Conservation (phyloP, 106 monocot genomes). For the Acorus gramineus region DNA sequence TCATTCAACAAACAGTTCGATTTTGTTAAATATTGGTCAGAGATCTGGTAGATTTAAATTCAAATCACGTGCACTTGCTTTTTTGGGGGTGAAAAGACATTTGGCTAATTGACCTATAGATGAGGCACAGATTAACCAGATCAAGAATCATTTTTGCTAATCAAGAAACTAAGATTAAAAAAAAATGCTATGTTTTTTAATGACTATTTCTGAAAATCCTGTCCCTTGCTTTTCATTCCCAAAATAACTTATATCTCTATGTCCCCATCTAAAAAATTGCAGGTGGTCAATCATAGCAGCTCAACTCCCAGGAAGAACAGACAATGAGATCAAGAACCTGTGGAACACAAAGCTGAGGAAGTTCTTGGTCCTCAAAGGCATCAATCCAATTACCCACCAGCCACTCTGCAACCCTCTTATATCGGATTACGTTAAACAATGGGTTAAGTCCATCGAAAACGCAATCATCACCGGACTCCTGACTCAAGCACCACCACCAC, state of each 20-base stretch:
- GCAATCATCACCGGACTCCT: conserved; percentile 8
- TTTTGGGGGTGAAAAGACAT: too few relatives aligned
- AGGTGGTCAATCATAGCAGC: conserved; percentile 5
- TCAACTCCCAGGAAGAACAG: conserved; percentile 13
- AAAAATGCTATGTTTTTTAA: too few relatives aligned
- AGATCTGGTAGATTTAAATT: too few relatives aligned
- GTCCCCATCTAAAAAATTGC: neutral
- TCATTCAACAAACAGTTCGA: too few relatives aligned
- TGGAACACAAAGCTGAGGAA: conserved; percentile 21
- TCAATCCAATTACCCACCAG: conserved; percentile 21
- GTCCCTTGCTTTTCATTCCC: neutral
- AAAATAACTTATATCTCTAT: neutral
- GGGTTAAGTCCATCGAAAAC: conserved; percentile 21
- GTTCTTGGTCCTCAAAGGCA: conserved; percentile 18
- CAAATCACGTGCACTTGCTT: too few relatives aligned
- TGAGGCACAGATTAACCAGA: too few relatives aligned
- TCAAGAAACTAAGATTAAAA: too few relatives aligned
- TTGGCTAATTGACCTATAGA: too few relatives aligned
- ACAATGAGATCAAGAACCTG: conserved; percentile 20
- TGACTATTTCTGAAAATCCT: too few relatives aligned
- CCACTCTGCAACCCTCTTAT: conserved; percentile 18
- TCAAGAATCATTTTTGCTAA: too few relatives aligned
- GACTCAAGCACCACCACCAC: neutral
- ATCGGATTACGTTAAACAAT: conserved; percentile 20
- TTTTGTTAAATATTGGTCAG: too few relatives aligned